Percentiles rank a stretch among this genome's conserved stretches.
Conservation (phyloP, 163 green algal genomes). For the Trebouxia gelatinosa region DNA sequence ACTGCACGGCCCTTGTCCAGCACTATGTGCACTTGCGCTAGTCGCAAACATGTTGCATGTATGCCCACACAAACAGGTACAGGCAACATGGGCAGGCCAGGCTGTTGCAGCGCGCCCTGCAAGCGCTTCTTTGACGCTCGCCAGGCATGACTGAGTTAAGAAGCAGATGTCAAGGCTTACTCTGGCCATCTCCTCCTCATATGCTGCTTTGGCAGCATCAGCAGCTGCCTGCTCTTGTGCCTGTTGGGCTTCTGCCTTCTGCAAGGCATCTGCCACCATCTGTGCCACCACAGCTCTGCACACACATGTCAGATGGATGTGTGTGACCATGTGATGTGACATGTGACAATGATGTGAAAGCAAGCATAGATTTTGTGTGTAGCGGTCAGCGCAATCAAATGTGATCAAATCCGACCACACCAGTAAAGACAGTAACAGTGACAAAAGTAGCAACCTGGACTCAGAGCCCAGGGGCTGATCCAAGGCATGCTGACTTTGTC, state of each 20-base stretch:
- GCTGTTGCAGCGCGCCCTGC: background rate
- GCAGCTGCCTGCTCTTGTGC: background rate
- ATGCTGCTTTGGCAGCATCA: background rate
- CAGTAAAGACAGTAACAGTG: too few species aligned
- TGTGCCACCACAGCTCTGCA: background rate
- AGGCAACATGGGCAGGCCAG: background rate
- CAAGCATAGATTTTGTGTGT: too few species aligned
- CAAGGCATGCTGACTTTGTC: too few species aligned
- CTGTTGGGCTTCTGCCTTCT: background rate
- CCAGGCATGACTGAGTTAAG: background rate
- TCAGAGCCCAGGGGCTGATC: too few species aligned
- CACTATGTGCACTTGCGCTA: background rate
- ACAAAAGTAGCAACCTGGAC: too few species aligned
- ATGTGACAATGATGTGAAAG: too few species aligned
- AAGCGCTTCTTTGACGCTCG: background rate
- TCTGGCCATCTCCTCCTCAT: conserved; percentile 1
- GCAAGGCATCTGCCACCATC: conserved; percentile 12
- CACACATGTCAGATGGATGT: too few species aligned
- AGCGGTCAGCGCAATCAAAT: too few species aligned
- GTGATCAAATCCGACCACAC: too few species aligned
- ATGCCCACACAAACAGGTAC: too few species aligned
- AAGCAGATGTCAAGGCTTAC: background rate
- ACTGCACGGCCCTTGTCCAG: background rate
- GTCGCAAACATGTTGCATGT: too few species aligned
- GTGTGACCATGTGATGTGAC: too few species aligned